These are phyloP conservation scores for Cryptosporidium canis DNA, from an alignment of 169 alveolate genomes.

Conservation along the genomic window DNA sequence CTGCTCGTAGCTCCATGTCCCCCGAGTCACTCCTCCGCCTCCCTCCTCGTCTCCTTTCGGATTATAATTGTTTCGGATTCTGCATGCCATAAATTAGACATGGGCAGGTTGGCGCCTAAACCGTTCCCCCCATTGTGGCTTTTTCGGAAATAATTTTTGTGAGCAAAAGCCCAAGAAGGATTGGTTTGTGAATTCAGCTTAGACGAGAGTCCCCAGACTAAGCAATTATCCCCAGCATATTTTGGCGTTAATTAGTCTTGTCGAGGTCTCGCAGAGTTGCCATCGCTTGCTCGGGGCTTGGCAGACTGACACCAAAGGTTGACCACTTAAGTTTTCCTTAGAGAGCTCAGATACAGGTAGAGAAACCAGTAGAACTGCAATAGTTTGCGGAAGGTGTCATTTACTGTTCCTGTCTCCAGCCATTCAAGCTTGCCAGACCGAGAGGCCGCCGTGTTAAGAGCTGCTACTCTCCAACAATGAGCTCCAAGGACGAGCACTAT, in stretches of 20 bases:
- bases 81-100: conserved; percentile 22
- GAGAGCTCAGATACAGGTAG: neutral
- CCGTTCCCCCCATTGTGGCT: neutral
- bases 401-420: conserved; percentile 11
- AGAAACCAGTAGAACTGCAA: neutral
- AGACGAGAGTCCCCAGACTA: neutral
- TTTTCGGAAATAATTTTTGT: neutral
- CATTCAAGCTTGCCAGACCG: conserved; percentile 20
- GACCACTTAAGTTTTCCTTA: neutral
- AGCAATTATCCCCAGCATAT: neutral
- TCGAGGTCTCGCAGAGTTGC: neutral
- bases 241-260: neutral
- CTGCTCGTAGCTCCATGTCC: neutral
- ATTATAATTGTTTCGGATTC: neutral
- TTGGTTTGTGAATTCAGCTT: neutral
- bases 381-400: conserved; percentile 14
- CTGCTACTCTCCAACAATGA: conserved; percentile 43
- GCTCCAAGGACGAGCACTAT: conserved; percentile 81
- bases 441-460: conserved; percentile 8
- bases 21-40: neutral
- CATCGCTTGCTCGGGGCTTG: neutral
- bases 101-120: conserved; percentile 11
- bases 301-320: neutral
- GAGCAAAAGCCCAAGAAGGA: conserved; percentile 13
- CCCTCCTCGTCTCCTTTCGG: neutral